phyloP scores from a whole-genome alignment of 1,284 basidiomycete species.

The Xanthoconium separans region DNA sequence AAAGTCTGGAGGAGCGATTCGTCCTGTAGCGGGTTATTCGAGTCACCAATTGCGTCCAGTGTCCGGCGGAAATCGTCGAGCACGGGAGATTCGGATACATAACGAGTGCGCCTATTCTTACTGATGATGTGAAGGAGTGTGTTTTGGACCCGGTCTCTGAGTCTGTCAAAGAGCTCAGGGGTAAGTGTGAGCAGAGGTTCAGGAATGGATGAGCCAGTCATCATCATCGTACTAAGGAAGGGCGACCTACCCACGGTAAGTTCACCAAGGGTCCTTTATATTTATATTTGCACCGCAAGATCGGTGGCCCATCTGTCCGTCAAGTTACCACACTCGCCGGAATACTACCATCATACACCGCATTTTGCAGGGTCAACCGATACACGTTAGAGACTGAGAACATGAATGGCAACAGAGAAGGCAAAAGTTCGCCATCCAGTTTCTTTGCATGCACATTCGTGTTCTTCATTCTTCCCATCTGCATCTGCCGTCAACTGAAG shows the following conservation, averaged over 20 bases:
- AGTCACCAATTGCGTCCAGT: constrained; percentile 2
- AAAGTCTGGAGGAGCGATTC: constrained; percentile 13
- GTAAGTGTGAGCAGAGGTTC: constrained; percentile 8
- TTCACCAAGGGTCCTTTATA: neutral
- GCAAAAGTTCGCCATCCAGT: no score
- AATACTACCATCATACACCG: no score
- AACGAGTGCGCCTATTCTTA: constrained; percentile 12
- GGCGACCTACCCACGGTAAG: neutral
- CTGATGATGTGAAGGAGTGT: constrained; percentile 7
- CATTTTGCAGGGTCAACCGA: no score
- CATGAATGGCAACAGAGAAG: no score
- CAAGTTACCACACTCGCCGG: no score
- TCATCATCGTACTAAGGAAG: neutral
- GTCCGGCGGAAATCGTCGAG: constrained; percentile 11
- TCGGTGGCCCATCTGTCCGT: no score
- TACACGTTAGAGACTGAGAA: no score
- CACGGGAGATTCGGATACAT: constrained; percentile 8
- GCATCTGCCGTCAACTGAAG: no score
- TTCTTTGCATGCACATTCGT: no score
- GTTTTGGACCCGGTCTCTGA: neutral
- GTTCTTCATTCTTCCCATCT: no score
- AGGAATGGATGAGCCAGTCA: neutral
- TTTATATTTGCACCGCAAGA: neutral
- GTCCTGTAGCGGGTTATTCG: neutral
- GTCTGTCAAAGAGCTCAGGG: constrained; percentile 11